Evolutionary conservation across 108 stramenopile species (phyloP).

Genomic region (Fistulifera pelliculosa): DNA sequence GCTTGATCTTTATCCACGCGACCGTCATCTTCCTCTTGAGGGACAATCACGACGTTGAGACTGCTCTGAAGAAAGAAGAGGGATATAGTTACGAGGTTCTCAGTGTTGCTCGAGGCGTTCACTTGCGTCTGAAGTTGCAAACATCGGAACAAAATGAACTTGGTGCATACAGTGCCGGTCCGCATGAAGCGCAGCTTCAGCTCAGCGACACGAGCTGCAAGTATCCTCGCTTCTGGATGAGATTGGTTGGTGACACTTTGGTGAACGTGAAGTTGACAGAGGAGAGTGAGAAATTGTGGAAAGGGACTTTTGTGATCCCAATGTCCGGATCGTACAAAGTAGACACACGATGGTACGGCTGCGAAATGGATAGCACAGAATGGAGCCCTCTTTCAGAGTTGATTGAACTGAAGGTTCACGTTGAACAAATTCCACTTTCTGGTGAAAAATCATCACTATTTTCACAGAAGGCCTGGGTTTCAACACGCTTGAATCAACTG

Average conservation of each 20-base stretch:
- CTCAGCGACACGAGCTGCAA: slow-evolving; percentile 10
- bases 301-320: slow-evolving; percentile 22
- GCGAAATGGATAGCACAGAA: slow-evolving; percentile 5
- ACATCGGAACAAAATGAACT: too few relatives aligned
- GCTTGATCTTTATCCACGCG: too few relatives aligned
- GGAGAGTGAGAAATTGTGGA: slow-evolving; percentile 11
- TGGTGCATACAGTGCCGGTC: background rate
- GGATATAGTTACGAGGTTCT: too few relatives aligned
- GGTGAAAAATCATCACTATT: background rate
- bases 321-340: slow-evolving; percentile 22
- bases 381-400: background rate
- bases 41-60: too few relatives aligned
- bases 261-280: slow-evolving; percentile 11
- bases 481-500: background rate
- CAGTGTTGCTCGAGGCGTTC: too few relatives aligned
- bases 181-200: background rate
- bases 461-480: background rate
- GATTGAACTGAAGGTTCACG: background rate
- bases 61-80: too few relatives aligned
- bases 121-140: too few relatives aligned
- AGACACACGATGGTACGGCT: slow-evolving; percentile 22
- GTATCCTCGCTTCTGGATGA: slow-evolving; percentile 20
- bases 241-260: slow-evolving; percentile 26
- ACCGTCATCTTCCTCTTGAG: too few relatives aligned
- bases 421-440: background rate